Base-by-base conservation (phyloP, 805 yeast genomes). In the Wickerhamiella galacta region DNA sequence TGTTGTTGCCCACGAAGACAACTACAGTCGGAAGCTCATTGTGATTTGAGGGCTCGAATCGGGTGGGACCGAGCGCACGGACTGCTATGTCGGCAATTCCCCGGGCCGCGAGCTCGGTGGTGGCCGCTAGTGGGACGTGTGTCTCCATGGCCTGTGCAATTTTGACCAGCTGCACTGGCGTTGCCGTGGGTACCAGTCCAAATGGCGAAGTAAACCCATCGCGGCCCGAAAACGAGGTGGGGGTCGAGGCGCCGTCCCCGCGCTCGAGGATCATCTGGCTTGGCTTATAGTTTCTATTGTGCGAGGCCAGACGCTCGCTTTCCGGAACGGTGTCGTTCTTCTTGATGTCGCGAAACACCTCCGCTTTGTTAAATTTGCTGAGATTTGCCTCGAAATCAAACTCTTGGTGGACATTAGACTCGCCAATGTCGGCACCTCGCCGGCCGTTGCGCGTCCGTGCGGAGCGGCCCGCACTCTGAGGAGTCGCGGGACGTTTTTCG, bases 331-430 rank as follows among this genome's bases (percentile, higher is more conserved):
- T 64, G 48, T 83, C 95, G 34, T 61, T 57, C 39, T 63, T 63
- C 32, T 70, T 71, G 46, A 85, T 66, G 48, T 81, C 82, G 31
- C 76, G 78, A 52, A 85, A 77, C 3, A 83, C 87, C 4, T 73
- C 63, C 37, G 64, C 60, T 52, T 85, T 85, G 52, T 85, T 90
- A 47, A 85, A 85, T 61, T 73, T 71, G 16, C 75, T 75, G 40
- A 85, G 62, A 48, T 78, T 80, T 10, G 80, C 74, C 35, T 71
- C 80, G 53, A 85, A 85, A 52, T 85, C 95, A 54, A 85, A 85
- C 41, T 82, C 95, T 62, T 50, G 69, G 64, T 38, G 60, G 33
- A 21, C 37, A 25, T 31, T 30, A 15, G 15, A 19, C 6, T 25
- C 26, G 17, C 34, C 23, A 14, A 25, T 31, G 28, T 22, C 15